These are phyloP conservation scores for Capsicum chinense DNA, from an alignment of 257 asterid genomes.

Conservation along the genomic window DNA sequence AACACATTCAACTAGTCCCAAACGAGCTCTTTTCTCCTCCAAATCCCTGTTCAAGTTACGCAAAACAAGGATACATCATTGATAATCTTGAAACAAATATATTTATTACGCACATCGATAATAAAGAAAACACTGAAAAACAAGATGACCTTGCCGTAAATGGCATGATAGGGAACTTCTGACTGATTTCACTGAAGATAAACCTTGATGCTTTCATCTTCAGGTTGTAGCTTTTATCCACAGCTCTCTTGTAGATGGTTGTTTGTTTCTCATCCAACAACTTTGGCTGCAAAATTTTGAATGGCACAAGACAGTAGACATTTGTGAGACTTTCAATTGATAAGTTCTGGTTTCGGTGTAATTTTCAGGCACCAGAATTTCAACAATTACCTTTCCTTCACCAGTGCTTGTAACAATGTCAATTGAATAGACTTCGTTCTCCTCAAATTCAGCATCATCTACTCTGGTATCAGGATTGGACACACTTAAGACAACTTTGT, in stretches of 20 bases:
- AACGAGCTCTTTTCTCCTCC: constrained; percentile 92
- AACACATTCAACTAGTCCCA: constrained; percentile 89
- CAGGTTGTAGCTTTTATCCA: constrained; percentile 78
- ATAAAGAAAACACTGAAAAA: not conserved
- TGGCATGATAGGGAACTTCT: constrained; percentile 80
- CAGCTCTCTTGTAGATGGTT: constrained; percentile 96
- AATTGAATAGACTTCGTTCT: constrained; percentile 79
- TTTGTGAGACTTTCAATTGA: not conserved
- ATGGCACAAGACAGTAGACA: not conserved
- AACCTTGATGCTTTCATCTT: constrained; percentile 94
- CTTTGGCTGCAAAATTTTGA: constrained; percentile 52
- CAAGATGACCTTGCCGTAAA: constrained; percentile 63
- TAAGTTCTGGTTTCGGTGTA: not conserved
- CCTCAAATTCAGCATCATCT: constrained; percentile 89
- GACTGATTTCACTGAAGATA: constrained; percentile 90
- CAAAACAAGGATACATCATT: not conserved
- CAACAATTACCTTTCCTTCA: constrained; percentile 77
- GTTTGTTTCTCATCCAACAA: constrained; percentile 94
- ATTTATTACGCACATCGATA: not conserved
- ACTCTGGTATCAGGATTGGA: constrained; percentile 81
- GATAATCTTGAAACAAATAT: not conserved
- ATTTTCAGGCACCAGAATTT: not conserved
- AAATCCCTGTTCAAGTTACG: constrained; percentile 61
- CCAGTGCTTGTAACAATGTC: constrained; percentile 94
- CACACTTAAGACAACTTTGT: constrained; percentile 75